Evolutionary conservation across 2,329 filamentous ascomycete species (phyloP).

Genomic region (Aspergillus fischeri): DNA sequence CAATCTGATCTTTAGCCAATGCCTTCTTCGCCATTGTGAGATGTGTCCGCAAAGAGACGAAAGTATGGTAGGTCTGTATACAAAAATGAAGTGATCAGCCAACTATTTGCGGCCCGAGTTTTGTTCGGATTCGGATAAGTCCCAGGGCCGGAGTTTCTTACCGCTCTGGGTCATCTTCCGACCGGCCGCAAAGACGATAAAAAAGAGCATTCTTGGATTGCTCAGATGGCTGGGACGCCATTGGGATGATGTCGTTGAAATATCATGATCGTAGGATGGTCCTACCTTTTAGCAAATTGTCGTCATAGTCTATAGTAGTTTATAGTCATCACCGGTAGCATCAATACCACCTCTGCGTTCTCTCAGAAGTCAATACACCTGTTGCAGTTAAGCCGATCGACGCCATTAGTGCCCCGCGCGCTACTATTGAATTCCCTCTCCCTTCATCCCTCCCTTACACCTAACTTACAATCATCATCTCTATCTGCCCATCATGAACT

Average conservation of each 20-base stretch:
- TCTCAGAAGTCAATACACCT: not conserved
- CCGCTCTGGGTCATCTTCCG: not conserved
- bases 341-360: not conserved
- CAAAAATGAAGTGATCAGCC: not conserved
- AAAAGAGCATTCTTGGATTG: not conserved
- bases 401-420: slow-evolving; percentile 28
- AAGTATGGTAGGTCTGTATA: not conserved
- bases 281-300: not conserved
- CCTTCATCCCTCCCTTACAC: slow-evolving; percentile 7
- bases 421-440: slow-evolving; percentile 30
- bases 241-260: not conserved
- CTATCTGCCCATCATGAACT: slow-evolving; percentile 71
- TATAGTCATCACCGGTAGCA: not conserved
- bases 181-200: not conserved
- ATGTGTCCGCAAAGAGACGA: not conserved
- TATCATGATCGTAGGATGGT: not conserved
- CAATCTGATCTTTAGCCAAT: slow-evolving; percentile 64
- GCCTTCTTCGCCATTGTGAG: slow-evolving; percentile 50
- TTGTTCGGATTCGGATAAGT: slow-evolving; percentile 9
- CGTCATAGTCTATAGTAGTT: not conserved
- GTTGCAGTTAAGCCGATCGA: slow-evolving; percentile 10
- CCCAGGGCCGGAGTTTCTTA: slow-evolving; percentile 16
- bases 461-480: not conserved
- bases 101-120: slow-evolving; percentile 14
- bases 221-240: no score